Base-by-base conservation (phyloP, 495 filamentous ascomycete genomes). In the Cercophora samala region DNA sequence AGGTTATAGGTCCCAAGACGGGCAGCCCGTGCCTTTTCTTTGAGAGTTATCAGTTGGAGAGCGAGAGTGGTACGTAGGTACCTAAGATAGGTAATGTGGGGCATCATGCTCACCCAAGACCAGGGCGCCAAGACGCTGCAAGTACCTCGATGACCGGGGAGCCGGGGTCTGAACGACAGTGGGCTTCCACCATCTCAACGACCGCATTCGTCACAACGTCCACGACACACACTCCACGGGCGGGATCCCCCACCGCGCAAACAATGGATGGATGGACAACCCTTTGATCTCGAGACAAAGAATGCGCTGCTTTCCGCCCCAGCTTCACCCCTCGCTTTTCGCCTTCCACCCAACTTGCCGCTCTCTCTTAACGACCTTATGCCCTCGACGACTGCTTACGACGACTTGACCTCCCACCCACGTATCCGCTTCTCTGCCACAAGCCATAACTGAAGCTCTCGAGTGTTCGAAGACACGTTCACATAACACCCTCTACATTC, bases 141-240 rank as follows among this genome's bases (percentile, higher is more conserved):
- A 46, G 37, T 46, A 46, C 37, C 37, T 46, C 37, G 15, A 46
- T 9, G 54, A 58, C 54, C 54, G 19, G 54, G 54, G 54, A 46
- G 13, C 37, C 37, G 58, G 58, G 24, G 22, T 60, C 23, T 23
- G 11, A 25, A 26, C 11, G 24, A 26, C 58, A 29, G 19, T 26
- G n/a, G 21, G 22, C 21, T 29, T 60, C 22, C n/a, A 60, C 21
- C 17, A 23, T 26, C 4, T 17, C 25, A 25, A 54, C 65, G 32
- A 56, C 65, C 58, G 65, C 65, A 66, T 66, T 66, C 65, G 65
- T 66, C 65, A 66, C 65, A 51, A 29, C 18, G 15, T 37, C 24
- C 54, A 58, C 21, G 55, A 62, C 29, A 46, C 24, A 42, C 3
- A 9, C 8, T 1, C 58, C 58, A 24, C 19, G 23, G 23, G 23